These are phyloP conservation scores for Pseudozyma pruni DNA, from an alignment of 1,284 basidiomycete species.

Conservation along the genomic window DNA sequence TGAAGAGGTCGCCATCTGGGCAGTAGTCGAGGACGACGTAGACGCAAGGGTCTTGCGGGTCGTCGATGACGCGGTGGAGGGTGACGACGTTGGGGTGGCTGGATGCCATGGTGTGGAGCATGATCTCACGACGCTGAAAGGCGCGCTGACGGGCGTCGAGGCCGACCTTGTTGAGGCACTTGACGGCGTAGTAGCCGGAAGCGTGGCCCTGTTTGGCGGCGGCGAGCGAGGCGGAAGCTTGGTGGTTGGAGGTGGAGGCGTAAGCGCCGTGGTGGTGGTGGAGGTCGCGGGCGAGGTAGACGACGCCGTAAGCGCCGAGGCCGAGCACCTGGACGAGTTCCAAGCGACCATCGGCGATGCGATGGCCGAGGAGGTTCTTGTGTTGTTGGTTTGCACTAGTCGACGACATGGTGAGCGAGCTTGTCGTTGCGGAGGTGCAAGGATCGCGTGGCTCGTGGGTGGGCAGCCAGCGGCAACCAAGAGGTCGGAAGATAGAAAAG, in stretches of 20 bases:
- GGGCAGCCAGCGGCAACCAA: conserved; percentile 15
- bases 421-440: too few species aligned
- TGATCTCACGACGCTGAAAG: conserved; percentile 81
- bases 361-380: conserved; percentile 68
- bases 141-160: conserved; percentile 78
- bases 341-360: conserved; percentile 71
- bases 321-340: conserved; percentile 91
- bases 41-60: conserved; percentile 71
- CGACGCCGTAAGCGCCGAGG: conserved; percentile 93
- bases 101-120: conserved; percentile 75
- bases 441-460: conserved; percentile 1
- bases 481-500: background rate
- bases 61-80: conserved; percentile 85
- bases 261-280: conserved; percentile 53
- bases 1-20: conserved; percentile 90
- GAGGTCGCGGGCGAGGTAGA: conserved; percentile 74
- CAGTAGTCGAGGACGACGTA: conserved; percentile 78
- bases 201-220: conserved; percentile 50
- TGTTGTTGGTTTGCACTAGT: conserved; percentile 47
- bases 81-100: conserved; percentile 85
- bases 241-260: conserved; percentile 43
- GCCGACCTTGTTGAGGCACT: conserved; percentile 76
- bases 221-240: conserved; percentile 40
- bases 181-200: conserved; percentile 79
- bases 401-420: conserved; percentile 31